Evolutionary conservation across 495 filamentous ascomycete species (phyloP), one percentile per base, ranked within the genome.

Genomic region (Hypoxylon perforatum): DNA sequence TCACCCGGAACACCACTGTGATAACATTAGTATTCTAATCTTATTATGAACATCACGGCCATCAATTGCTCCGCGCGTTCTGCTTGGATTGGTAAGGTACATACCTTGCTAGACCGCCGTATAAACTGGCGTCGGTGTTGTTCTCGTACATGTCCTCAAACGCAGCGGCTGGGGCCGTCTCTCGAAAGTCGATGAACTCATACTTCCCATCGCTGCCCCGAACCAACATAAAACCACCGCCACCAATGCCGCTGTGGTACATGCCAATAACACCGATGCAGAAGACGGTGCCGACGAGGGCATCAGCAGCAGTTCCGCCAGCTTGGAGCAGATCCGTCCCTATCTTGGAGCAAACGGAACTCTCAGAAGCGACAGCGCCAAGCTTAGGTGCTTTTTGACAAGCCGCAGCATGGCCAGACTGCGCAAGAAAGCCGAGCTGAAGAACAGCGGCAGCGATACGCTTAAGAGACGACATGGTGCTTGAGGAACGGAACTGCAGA

Each of bases 211-310:
- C 77, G 4, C 81, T 78, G 12, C 78, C 72, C 21, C 86, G 82
- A 3, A 92, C 82, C 1, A 94, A 80, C 85, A 90, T 89, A 76
- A 94, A 95, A 0, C 92, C 91, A n/a, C 92, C 92, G 7, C 92
- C 92, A 2, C 89, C 90, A 51, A 93, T 87, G 0, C 90, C 90
- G 57, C 85, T 89, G 67, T 93, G 90, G 61, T 92, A 91, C 89
- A 92, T 92, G 85, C 85, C 86, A 51, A 86, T 81, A 10, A 89
- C 84, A 5, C 88, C 86, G 28, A 90, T 77, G 54, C 87, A 89
- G 41, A 91, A 74, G 22, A 74, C 71, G 0, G 88, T 88, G 7
- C 86, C 87, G 19, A 92, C 82, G 42, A 89, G 73, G 49, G 87
- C 87, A 80, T 91, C 88, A 15, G 88, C 88, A 35, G 88, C 88